Evolutionary conservation across 225 moss, liverwort and hornwort genomes (phyloP), one percentile per base, ranked within the genome.

Genomic region (Bryoerythrophyllum caledonicum): DNA sequence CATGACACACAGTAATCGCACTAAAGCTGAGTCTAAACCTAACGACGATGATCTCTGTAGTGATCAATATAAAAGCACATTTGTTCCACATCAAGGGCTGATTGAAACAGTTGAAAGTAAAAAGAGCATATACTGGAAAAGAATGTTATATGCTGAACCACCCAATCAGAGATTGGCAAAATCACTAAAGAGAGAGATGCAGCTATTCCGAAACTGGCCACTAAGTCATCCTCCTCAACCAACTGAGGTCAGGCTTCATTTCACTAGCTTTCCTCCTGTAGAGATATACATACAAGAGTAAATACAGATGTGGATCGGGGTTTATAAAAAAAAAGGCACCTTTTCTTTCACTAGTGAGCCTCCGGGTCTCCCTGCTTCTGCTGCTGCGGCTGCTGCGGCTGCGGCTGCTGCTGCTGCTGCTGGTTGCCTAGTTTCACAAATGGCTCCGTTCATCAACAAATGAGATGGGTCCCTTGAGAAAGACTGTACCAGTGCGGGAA

Each of bases 351-450:
- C 84, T 82, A 78, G 77, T 77, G 7, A 49, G 48, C 48, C 48
- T 49, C 17, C 48, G 19, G 48, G 48, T 49, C 48, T 49, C 48
- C 48, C 48, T 49, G 19, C 19, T 38, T 38, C 38, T 38, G 38
- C 48, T 49, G 16, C 48, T 48, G 48, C 48, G 14, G 17, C 48
- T 48, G 44, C 44, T 14, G 46, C 46, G 5, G 48, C 48, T 44
- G 14, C 44, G 4, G 15, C 43, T 2, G 43, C 43, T 3, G 43
- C 43, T 13, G 43, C 13, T 43, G 43, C 82, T 68, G 82, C 77
- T 82, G 84, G 82, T 77, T 71, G 79, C 82, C 84, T 82, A 87
- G 72, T 87, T 87, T 84, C 84, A 84, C 87, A 84, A 49, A 82
- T 64, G 65, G 82, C 75, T 84, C 77, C 71, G 74, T 82, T 75